Conservation (phyloP, 345 rosid genomes). For the Brassica nigra region DNA sequence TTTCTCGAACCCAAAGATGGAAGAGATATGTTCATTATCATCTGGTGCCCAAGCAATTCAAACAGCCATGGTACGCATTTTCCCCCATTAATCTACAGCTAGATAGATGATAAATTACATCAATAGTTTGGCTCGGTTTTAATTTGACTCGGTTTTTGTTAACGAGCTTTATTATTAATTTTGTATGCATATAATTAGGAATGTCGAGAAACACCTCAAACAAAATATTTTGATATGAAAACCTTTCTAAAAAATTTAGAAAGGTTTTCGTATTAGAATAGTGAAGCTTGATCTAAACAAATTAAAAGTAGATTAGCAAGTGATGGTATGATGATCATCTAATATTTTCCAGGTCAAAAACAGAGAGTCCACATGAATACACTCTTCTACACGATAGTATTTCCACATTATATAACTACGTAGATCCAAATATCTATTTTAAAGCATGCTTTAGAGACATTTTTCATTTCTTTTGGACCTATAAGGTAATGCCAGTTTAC, state of each 20-base stretch:
- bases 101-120: not conserved
- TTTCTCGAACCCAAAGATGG: not conserved
- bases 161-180: not conserved
- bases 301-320: conserved; percentile 32
- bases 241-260: not conserved
- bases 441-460: conserved; percentile 30
- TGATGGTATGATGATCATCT: conserved; percentile 38
- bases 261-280: conserved; percentile 1
- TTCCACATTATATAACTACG: conserved; percentile 17
- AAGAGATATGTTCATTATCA: not conserved
- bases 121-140: not conserved
- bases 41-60: not conserved
- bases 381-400: conserved; percentile 1
- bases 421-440: conserved; percentile 27
- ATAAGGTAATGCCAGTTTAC: conserved; percentile 34
- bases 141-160: not conserved
- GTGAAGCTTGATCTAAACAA: conserved; percentile 29
- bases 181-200: not conserved
- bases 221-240: not conserved
- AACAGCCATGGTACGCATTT: not conserved
- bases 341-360: conserved; percentile 40
- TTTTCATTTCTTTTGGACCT: conserved; percentile 23
- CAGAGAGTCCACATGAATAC: conserved; percentile 37
- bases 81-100: not conserved
- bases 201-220: not conserved